Conservation (phyloP, 2,329 filamentous ascomycete genomes). For the Mollisiaceae sp. region DNA sequence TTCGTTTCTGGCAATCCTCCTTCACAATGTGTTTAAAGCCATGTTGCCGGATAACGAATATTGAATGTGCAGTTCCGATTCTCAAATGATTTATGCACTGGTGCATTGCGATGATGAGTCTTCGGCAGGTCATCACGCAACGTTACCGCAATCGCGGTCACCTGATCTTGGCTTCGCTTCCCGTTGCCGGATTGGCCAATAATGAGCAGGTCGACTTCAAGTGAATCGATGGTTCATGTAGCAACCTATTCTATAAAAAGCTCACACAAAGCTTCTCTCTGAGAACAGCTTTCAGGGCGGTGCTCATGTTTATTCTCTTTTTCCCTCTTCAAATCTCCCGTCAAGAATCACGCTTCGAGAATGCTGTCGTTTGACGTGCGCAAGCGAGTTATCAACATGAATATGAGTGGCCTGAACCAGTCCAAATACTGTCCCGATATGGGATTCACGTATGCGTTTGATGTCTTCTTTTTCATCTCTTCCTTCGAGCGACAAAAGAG, state of each 20-base stretch:
- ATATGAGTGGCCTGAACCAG: too few species aligned
- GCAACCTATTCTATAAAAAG: neutral
- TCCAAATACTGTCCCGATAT: too few species aligned
- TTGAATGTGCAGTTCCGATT: neutral
- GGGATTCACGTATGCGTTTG: neutral
- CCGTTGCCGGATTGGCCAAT: neutral
- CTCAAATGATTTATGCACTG: neutral
- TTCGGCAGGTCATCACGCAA: neutral
- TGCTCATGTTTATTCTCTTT: too few species aligned
- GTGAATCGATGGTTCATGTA: neutral
- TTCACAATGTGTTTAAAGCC: neutral
- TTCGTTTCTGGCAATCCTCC: neutral
- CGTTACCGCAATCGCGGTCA: neutral
- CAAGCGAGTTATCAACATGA: too few species aligned
- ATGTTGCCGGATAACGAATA: neutral
- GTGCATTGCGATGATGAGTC: neutral
- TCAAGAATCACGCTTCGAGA: too few species aligned
- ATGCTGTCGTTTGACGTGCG: too few species aligned
- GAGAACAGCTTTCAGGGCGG: too few species aligned
- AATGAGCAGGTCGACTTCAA: neutral
- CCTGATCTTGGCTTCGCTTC: neutral
- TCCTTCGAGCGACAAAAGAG: neutral
- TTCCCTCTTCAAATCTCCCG: too few species aligned
- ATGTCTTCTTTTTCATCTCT: neutral
- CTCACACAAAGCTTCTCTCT: too few species aligned